Base-by-base conservation (phyloP, 768 basidiomycete genomes). In the Mycena floridula region DNA sequence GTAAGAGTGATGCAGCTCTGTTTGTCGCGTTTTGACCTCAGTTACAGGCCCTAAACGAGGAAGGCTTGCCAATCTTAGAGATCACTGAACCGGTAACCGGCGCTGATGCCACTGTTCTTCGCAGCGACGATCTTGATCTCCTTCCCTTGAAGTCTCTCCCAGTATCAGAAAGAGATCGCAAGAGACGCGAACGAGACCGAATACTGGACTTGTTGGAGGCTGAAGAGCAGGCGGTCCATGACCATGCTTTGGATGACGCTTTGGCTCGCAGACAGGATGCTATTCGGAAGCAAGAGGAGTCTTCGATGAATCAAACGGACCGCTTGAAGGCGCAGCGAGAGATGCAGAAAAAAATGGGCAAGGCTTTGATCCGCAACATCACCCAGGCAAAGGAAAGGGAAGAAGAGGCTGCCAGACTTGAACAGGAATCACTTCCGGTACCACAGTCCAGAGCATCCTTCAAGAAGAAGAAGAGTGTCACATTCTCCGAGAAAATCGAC, bases 291-390 rank as follows among this genome's bases (percentile, higher is more conserved):
- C 69, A 73, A 21, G 76, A 68, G 53, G 68, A 76, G 48, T 76
- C 70, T 4, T 70, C 70, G 13, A 57, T 55, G 40, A 59, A 55
- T 26, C 71, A 72, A 48, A 62, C 64, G 42, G 68, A 62, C 40
- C 64, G 60, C 41, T 43, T 66, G 23, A 65, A 67, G 48, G 64
- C 63, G 18, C 65, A 68, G 2, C 69, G 66, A 45, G 72, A 82
- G 46, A 63, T 87, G 58, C 85, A 87, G 59, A 84, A 79, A 68
- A 85, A 79, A 64, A 86, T 90, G 84, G 87, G 85, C 2, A 79
- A 72, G 51, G 79, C 84, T 0, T 66, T 89, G 28, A 46, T 89
- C 30, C 59, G 61, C 37, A 72, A 72, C 45, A 56, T 75, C 44
- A 60, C 68, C 5, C 60, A 70, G 37, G 60, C 67, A 15, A 67